phyloP scores from a whole-genome alignment of 2,329 filamentous ascomycete species.

The Plectosphaerella cucumerina region DNA sequence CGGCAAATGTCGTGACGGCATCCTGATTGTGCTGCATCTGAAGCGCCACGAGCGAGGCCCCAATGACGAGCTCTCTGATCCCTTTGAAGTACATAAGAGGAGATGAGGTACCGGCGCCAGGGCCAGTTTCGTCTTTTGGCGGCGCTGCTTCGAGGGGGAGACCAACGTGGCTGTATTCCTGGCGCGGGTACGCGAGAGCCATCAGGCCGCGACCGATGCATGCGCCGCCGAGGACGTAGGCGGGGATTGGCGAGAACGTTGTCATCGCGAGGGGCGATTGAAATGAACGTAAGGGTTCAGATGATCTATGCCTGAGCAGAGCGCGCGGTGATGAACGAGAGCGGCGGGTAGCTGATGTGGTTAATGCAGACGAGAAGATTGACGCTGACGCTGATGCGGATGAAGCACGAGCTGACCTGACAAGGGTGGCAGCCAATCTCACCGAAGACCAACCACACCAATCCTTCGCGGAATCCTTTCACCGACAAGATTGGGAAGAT shows the following conservation, averaged over 20 bases:
- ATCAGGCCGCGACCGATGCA: constrained; percentile 19
- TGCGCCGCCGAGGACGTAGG: constrained; percentile 17
- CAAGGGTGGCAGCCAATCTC: too few species aligned
- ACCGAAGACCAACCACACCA: too few species aligned
- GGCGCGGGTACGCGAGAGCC: constrained; percentile 16
- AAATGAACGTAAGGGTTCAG: too few species aligned
- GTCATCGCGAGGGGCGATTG: too few species aligned
- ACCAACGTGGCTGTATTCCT: constrained; percentile 19
- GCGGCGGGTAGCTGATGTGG: too few species aligned
- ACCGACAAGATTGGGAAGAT: too few species aligned
- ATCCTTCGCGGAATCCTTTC: too few species aligned
- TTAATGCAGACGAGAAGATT: too few species aligned
- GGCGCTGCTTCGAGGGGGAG: constrained; percentile 13
- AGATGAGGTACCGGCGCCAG: constrained; percentile 11
- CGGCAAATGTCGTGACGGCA: constrained; percentile 23
- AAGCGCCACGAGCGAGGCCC: constrained; percentile 20
- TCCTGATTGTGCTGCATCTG: constrained; percentile 21
- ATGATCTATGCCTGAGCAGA: too few species aligned
- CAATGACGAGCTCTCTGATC: constrained; percentile 26
- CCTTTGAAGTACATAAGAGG: constrained; percentile 31
- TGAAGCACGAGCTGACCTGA: too few species aligned
- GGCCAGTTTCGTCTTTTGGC: neutral
- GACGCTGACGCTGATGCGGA: too few species aligned
- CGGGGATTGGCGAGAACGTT: constrained; percentile 15
- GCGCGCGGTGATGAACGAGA: too few species aligned